phyloP scores from a whole-genome alignment of 1,284 basidiomycete genomes.

The Papiliotrema laurentii region DNA sequence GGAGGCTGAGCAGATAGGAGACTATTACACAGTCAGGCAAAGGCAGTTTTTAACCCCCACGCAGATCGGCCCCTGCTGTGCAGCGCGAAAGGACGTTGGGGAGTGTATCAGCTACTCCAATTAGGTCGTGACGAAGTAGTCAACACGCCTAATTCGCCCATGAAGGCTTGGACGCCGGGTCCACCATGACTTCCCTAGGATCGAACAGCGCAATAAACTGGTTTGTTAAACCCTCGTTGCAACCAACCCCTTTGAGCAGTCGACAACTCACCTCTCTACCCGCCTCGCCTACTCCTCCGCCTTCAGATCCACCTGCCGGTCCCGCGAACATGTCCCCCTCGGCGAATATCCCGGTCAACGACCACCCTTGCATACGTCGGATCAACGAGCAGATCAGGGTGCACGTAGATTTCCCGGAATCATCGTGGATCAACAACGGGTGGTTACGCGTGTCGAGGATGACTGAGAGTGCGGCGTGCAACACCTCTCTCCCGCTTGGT shows the following conservation, averaged over 20 bases:
- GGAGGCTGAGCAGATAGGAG: too few relatives aligned
- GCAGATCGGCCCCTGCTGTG: too few relatives aligned
- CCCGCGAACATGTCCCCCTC: constrained; percentile 47
- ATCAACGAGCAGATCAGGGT: constrained; percentile 38
- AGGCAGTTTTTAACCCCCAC: too few relatives aligned
- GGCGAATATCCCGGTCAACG: constrained; percentile 37
- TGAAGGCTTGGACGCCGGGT: constrained; percentile 20
- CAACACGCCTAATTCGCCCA: constrained; percentile 29
- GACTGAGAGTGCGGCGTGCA: constrained; percentile 21
- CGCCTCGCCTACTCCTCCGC: constrained; percentile 38
- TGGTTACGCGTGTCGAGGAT: constrained; percentile 39
- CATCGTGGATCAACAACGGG: constrained; percentile 43
- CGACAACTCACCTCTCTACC: constrained; percentile 33
- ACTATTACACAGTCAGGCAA: too few relatives aligned
- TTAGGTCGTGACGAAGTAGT: too few relatives aligned
- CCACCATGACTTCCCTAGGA: constrained; percentile 25
- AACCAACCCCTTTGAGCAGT: neutral
- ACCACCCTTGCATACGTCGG: constrained; percentile 40
- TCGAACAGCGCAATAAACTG: constrained; percentile 47
- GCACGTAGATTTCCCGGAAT: constrained; percentile 40
- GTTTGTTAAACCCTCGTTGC: too few relatives aligned
- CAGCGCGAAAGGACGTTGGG: too few relatives aligned
- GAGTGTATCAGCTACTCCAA: too few relatives aligned
- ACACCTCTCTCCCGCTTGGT: constrained; percentile 8
- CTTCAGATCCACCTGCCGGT: constrained; percentile 43